Conservation (phyloP, 1,284 basidiomycete species). For the Neonothopanus nambi region DNA sequence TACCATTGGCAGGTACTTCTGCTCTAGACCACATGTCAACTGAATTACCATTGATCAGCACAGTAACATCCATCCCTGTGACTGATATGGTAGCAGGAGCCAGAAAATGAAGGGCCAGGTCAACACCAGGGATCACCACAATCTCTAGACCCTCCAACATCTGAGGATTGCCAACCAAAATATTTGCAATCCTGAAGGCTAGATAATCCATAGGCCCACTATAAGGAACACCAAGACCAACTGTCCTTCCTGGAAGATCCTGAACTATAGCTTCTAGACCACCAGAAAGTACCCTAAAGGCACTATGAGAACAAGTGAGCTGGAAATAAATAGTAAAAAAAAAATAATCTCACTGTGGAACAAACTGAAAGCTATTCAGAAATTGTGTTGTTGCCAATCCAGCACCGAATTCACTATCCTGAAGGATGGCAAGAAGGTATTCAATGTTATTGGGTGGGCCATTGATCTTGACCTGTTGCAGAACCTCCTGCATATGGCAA, state of each 20-base stretch:
- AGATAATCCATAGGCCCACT: constrained; percentile 68
- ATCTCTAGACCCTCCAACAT: constrained; percentile 63
- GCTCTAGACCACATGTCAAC: constrained; percentile 52
- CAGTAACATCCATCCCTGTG: constrained; percentile 50
- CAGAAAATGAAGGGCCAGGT: constrained; percentile 47
- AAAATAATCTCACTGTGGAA: constrained; percentile 38
- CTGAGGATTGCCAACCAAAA: constrained; percentile 57
- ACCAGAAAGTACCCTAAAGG: constrained; percentile 1
- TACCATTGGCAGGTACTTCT: constrained; percentile 44
- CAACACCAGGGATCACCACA: constrained; percentile 37
- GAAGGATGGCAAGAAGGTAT: constrained; percentile 50
- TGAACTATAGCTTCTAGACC: constrained; percentile 67
- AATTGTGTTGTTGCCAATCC: constrained; percentile 60
- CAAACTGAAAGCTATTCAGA: constrained; percentile 47
- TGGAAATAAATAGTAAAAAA: constrained; percentile 2
- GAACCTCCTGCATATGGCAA: constrained; percentile 34
- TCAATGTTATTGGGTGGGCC: constrained; percentile 59
- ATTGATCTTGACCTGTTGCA: constrained; percentile 39
- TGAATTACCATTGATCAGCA: constrained; percentile 43
- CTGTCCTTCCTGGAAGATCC: constrained; percentile 59
- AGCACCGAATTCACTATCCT: constrained; percentile 38
- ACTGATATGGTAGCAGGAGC: constrained; percentile 52
- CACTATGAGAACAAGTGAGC: constrained; percentile 16
- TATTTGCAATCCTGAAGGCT: constrained; percentile 60
- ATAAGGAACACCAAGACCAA: constrained; percentile 64